A percentile compares a stretch with the other conserved stretches of the same genome.
Evolutionary conservation across 164 flowering plant species (phyloP).

Genomic region (Vitis amurensis): DNA sequence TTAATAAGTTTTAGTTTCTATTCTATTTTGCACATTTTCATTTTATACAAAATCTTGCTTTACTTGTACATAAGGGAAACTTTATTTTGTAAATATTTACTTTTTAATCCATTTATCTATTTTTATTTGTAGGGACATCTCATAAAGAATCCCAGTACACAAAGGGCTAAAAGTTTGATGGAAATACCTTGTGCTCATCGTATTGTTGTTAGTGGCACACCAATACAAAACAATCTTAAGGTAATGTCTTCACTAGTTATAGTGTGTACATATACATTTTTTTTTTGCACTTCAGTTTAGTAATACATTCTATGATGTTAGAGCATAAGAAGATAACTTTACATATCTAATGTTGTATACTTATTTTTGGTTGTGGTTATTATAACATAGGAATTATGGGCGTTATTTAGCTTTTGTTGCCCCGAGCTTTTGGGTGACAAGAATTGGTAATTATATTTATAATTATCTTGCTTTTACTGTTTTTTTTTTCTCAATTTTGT

Average conservation of each 20-base stretch:
- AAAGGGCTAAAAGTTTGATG: constrained; percentile 94
- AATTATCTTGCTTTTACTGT: background rate
- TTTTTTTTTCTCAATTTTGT: background rate
- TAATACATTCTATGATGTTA: background rate
- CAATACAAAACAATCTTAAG: constrained; percentile 95
- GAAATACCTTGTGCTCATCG: constrained; percentile 86
- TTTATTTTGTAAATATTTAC: background rate
- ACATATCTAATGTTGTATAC: background rate
- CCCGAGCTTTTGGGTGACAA: constrained; percentile 88
- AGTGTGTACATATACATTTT: background rate
- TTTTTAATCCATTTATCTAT: background rate
- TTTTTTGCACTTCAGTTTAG: background rate
- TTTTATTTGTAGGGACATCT: constrained; percentile 75
- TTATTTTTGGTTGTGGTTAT: constrained; percentile 1
- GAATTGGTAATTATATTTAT: constrained; percentile 50
- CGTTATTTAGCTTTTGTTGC: constrained; percentile 91
- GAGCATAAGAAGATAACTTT: background rate
- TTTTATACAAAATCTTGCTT: background rate
- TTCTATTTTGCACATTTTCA: too few relatives aligned
- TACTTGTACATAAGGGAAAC: background rate
- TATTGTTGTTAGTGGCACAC: constrained; percentile 93
- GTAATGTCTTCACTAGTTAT: constrained; percentile 25
- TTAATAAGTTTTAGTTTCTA: background rate
- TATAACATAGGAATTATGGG: constrained; percentile 84
- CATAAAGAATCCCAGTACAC: constrained; percentile 97